Evolutionary conservation across 805 yeast species (phyloP), one percentile per base, ranked within the genome.

Genomic region (Yamadazyma olivae): DNA sequence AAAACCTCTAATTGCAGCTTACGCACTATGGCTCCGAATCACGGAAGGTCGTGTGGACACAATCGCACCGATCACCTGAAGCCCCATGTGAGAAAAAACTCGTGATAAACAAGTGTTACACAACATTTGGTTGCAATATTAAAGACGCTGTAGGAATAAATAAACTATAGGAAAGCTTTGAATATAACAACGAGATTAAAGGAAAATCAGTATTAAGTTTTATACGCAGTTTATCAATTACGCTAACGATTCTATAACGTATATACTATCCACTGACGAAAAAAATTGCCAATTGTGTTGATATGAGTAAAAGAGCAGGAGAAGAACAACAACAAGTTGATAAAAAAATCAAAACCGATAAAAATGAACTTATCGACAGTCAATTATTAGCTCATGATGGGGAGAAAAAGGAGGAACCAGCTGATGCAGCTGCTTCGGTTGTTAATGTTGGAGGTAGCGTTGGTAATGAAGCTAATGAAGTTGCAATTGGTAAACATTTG

Each of bases 281-380:
- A n/a, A n/a, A n/a, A n/a, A n/a, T n/a, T n/a, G n/a, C n/a, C 8
- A 21, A 21, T 21, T 12, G 8, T 8, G 12, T 12, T 13, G 17
- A 22, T 20, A 53, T 54, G 59, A 44, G 51, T 35, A 56, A 56
- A 41, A 51, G 59, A 40, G 41, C 40, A 25, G 18, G 33, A 6
- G 56, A 52, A 26, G 42, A 33, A 3, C 41, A 37, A 5, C 26
- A 30, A 8, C 36, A 41, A 26, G 21, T 30, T 9, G 48, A 41
- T 28, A 43, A 55, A 43, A 49, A 45, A 34, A 12, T 42, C 36
- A 36, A 47, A 46, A 28, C 24, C 3, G 49, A 49, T 21, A 68
- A 66, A 35, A n/a, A n/a, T n/a, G n/a, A n/a, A n/a, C n/a, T n/a
- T n/a, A 68, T 67, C 36, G 73, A 66, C 48, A 59, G 68, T 23